These are phyloP conservation scores for Wickerhamiella parazyma DNA, from an alignment of 805 yeast genomes.

Conservation along the genomic window DNA sequence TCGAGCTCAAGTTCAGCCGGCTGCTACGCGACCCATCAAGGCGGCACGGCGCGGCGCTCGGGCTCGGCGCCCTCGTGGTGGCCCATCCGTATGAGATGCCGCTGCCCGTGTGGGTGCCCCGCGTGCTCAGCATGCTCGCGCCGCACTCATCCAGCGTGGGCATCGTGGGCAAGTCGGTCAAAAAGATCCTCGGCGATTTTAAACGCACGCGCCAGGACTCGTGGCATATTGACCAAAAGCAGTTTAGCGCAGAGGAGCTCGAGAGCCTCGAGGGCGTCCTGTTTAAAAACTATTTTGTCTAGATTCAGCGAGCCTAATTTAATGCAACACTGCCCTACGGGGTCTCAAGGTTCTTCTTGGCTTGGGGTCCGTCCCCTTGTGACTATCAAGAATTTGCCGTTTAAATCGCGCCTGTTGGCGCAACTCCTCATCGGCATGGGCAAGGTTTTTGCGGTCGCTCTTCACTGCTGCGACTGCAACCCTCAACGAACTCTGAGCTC, in stretches of 20 bases:
- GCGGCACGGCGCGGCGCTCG: constrained; percentile 77
- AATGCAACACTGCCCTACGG: too few relatives aligned
- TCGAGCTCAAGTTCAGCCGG: constrained; percentile 34
- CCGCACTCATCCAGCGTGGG: constrained; percentile 64
- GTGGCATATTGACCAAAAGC: constrained; percentile 78
- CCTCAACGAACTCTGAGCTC: too few relatives aligned
- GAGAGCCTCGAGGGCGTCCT: constrained; percentile 90
- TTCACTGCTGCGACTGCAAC: too few relatives aligned
- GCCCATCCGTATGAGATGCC: constrained; percentile 90
- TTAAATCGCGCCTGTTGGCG: too few relatives aligned
- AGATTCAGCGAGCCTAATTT: too few relatives aligned
- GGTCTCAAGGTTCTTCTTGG: too few relatives aligned
- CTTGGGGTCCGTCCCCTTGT: too few relatives aligned
- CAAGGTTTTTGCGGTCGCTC: too few relatives aligned
- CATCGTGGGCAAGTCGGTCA: constrained; percentile 68
- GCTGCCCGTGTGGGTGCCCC: constrained; percentile 82
- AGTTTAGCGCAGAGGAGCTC: constrained; percentile 62
- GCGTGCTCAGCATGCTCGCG: constrained; percentile 53
- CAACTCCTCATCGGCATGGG: too few relatives aligned
- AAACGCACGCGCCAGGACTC: constrained; percentile 89
- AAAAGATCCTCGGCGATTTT: constrained; percentile 65
- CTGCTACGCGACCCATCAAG: constrained; percentile 21
- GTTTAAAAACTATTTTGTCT: constrained; percentile 85
- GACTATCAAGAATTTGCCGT: too few relatives aligned
- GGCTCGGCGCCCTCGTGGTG: constrained; percentile 72